Conservation (phyloP, 805 yeast genomes). For the Yarrowia sp. region DNA sequence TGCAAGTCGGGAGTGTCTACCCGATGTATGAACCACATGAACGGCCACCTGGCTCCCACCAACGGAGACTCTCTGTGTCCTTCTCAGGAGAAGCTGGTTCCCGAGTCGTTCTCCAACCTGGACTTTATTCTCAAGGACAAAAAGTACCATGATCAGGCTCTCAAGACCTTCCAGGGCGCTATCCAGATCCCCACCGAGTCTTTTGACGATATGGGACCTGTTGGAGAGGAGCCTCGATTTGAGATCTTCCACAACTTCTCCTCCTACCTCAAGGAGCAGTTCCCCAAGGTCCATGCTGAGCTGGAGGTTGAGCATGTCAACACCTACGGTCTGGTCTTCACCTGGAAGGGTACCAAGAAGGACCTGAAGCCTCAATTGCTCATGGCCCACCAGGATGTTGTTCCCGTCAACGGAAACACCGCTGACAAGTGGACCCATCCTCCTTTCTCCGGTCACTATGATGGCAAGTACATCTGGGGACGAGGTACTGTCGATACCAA, state of each 20-base stretch:
- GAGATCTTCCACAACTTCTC: conserved; percentile 51
- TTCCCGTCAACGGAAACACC: conserved; percentile 64
- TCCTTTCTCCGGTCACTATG: conserved; percentile 66
- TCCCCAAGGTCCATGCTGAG: conserved; percentile 52
- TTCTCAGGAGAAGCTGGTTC: background rate
- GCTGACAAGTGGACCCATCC: conserved; percentile 59
- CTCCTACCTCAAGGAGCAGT: conserved; percentile 50
- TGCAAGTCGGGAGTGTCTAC: conserved; percentile 7
- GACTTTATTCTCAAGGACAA: conserved; percentile 13
- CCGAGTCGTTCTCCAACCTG: background rate
- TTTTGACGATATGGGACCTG: conserved; percentile 52
- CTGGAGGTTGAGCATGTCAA: conserved; percentile 57
- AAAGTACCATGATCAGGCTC: background rate
- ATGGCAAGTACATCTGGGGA: conserved; percentile 67
- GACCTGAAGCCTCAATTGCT: conserved; percentile 61
- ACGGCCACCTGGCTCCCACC: background rate
- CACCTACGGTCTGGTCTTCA: conserved; percentile 59
- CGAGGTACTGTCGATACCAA: conserved; percentile 80
- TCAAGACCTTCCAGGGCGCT: conserved; percentile 45
- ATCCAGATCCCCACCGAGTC: conserved; percentile 64
- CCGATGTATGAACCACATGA: background rate
- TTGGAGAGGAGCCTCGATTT: conserved; percentile 53
- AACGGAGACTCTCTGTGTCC: conserved; percentile 8
- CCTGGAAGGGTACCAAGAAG: conserved; percentile 56
- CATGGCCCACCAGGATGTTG: conserved; percentile 79